These are phyloP conservation scores for Chaetomiaceae sp. DNA, from an alignment of 2,329 filamentous ascomycete genomes.

Conservation along the genomic window DNA sequence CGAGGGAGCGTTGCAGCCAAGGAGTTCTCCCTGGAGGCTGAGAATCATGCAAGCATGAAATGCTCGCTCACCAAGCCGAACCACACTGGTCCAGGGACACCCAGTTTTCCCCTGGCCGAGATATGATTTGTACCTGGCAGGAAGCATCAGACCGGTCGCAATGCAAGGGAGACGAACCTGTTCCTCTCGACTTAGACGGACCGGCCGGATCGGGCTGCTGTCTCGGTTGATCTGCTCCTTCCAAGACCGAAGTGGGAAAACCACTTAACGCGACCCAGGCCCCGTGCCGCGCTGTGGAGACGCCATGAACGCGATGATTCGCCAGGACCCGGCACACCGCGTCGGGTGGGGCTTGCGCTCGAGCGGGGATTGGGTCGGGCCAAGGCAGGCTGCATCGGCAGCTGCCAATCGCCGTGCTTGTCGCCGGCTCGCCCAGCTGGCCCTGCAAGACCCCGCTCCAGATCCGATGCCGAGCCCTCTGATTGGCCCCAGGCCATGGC, in stretches of 20 bases:
- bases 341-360: conserved; percentile 10
- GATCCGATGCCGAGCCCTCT: conserved; percentile 12
- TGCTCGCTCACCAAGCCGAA: too few species aligned
- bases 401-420: conserved; percentile 15
- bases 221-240: conserved; percentile 8
- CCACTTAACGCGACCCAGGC: conserved; percentile 17
- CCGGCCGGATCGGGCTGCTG: not conserved
- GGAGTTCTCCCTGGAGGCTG: not conserved
- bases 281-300: conserved; percentile 10
- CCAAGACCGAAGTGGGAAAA: conserved; percentile 3
- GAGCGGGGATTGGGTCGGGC: not conserved
- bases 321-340: conserved; percentile 13
- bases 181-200: conserved; percentile 3
- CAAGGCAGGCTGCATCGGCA: not conserved
- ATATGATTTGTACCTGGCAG: not conserved
- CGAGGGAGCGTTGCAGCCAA: not conserved
- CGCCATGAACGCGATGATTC: conserved; percentile 17
- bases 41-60: too few species aligned
- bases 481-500: conserved; percentile 20
- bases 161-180: not conserved
- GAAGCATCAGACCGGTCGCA: not conserved
- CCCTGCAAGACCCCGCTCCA: conserved; percentile 20
- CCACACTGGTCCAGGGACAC: too few species aligned
- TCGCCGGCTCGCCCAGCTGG: conserved; percentile 4
- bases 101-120: not conserved